Conservation (phyloP, 106 monocot genomes). For the Ottelia alismoides region DNA sequence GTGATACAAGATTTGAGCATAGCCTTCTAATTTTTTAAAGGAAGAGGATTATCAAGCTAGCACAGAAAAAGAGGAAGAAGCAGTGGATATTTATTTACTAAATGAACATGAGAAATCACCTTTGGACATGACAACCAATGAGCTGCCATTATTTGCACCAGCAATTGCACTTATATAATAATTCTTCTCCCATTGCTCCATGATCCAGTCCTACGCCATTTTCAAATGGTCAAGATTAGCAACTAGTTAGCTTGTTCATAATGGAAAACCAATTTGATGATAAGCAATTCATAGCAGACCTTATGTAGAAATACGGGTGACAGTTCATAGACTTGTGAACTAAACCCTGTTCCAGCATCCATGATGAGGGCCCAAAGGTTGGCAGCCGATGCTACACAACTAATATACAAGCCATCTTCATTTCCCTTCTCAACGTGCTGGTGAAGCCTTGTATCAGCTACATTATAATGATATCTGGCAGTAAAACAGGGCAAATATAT, state of each 20-base stretch:
- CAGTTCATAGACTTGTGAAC: slow-evolving; percentile 78
- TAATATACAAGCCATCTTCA: slow-evolving; percentile 90
- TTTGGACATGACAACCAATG: slow-evolving; percentile 28
- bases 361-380: slow-evolving; percentile 95
- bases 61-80: too few relatives aligned
- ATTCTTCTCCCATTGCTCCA: slow-evolving; percentile 41
- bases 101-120: slow-evolving; percentile 5
- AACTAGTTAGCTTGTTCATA: not conserved
- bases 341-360: slow-evolving; percentile 97
- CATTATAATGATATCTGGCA: slow-evolving; percentile 95
- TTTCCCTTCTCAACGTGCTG: slow-evolving; percentile 95
- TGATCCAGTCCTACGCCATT: slow-evolving; percentile 14
- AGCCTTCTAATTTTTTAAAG: too few relatives aligned
- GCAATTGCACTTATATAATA: slow-evolving; percentile 29
- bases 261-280: too few relatives aligned
- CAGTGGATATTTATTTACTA: too few relatives aligned
- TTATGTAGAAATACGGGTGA: slow-evolving; percentile 84
- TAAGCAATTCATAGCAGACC: slow-evolving; percentile 21
- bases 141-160: slow-evolving; percentile 23
- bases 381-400: slow-evolving; percentile 67
- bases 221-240: slow-evolving; percentile 5
- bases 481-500: too few relatives aligned
- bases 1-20: too few relatives aligned
- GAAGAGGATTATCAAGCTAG: too few relatives aligned
- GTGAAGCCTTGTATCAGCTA: slow-evolving; percentile 70